These are phyloP conservation scores for Tricharina praecox DNA, from an alignment of 495 filamentous ascomycete species.

Conservation along the genomic window DNA sequence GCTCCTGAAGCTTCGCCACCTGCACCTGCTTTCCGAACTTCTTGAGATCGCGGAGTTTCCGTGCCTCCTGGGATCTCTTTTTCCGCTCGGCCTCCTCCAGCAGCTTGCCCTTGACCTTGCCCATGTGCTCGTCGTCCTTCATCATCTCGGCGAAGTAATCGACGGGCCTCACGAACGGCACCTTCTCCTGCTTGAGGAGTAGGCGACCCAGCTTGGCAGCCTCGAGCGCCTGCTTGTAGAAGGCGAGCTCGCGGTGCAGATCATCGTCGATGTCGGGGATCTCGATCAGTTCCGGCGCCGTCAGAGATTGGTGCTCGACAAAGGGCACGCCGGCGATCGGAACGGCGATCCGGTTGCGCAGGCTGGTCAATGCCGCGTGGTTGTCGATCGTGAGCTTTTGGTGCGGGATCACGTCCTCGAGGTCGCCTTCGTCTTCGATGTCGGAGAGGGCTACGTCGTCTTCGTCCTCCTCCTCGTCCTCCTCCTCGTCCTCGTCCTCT, in stretches of 20 bases:
- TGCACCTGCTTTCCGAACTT: slow-evolving; percentile 99
- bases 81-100: slow-evolving; percentile 79
- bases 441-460: slow-evolving; percentile 65
- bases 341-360: slow-evolving; percentile 58
- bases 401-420: slow-evolving; percentile 61
- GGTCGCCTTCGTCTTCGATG: slow-evolving; percentile 61
- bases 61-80: slow-evolving; percentile 81
- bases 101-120: slow-evolving; percentile 81
- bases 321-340: slow-evolving; percentile 42
- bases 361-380: slow-evolving; percentile 59
- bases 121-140: slow-evolving; percentile 96
- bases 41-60: slow-evolving; percentile 85
- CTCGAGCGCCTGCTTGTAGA: slow-evolving; percentile 78
- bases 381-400: slow-evolving; percentile 97
- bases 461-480: slow-evolving; percentile 37
- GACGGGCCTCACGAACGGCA: slow-evolving; percentile 68
- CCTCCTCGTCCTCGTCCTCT: slow-evolving; percentile 32
- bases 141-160: slow-evolving; percentile 99
- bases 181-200: slow-evolving; percentile 50
- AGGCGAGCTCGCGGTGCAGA: slow-evolving; percentile 59
- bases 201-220: slow-evolving; percentile 54
- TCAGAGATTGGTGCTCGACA: slow-evolving; percentile 41
- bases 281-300: slow-evolving; percentile 31
- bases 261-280: slow-evolving; percentile 37
- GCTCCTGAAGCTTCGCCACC: slow-evolving; percentile 85